phyloP scores from a whole-genome alignment of 768 basidiomycete genomes.

The Psilocybe cyanescens region DNA sequence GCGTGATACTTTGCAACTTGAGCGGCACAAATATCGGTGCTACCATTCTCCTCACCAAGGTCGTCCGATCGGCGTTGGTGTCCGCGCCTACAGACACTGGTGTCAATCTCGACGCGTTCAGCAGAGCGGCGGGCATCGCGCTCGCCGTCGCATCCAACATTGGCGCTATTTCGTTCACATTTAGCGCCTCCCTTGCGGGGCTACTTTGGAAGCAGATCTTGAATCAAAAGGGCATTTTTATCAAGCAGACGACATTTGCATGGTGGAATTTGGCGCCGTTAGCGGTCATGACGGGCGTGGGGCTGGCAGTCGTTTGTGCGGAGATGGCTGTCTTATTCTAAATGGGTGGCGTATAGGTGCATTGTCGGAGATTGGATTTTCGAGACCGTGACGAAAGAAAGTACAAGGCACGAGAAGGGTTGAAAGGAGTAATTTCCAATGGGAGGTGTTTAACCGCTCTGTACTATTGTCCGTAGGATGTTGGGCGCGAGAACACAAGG shows the following conservation, averaged over 20 bases:
- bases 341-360: constrained; percentile 46
- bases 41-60: constrained; percentile 87
- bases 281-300: constrained; percentile 64
- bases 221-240: constrained; percentile 65
- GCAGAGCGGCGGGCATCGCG: constrained; percentile 73
- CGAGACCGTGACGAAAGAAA: background rate
- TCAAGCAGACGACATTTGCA: constrained; percentile 69
- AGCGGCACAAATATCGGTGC: constrained; percentile 92
- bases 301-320: constrained; percentile 70
- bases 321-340: constrained; percentile 66
- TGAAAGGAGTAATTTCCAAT: constrained; percentile 54
- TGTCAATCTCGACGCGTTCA: constrained; percentile 68
- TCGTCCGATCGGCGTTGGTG: constrained; percentile 52
- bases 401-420: background rate
- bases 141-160: constrained; percentile 89
- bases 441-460: constrained; percentile 83
- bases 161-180: constrained; percentile 89
- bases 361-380: background rate
- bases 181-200: constrained; percentile 86
- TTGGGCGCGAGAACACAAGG: constrained; percentile 38
- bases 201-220: constrained; percentile 85
- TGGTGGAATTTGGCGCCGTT: constrained; percentile 73
- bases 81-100: constrained; percentile 57
- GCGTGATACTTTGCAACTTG: constrained; percentile 78
- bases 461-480: constrained; percentile 54